Evolutionary conservation across 768 basidiomycete species (phyloP).

Genomic region (Lentinus tigrinus): DNA sequence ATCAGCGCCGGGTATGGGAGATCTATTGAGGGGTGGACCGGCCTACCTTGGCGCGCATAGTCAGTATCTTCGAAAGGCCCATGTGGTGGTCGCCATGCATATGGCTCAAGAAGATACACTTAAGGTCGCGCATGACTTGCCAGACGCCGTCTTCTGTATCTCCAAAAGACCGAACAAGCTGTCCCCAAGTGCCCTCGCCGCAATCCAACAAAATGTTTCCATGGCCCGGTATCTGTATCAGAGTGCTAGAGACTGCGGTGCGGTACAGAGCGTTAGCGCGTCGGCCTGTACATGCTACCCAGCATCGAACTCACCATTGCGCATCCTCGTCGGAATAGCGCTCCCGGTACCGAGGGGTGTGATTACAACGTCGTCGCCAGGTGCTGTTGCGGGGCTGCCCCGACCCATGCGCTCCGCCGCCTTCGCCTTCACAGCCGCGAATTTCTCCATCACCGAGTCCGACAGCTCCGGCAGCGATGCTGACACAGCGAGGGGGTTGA

Average conservation of each 20-base stretch:
- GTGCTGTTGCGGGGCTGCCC: conserved; percentile 11
- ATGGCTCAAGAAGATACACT: conserved; percentile 85
- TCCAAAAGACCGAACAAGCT: conserved; percentile 78
- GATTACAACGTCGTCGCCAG: conserved; percentile 65
- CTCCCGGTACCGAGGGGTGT: conserved; percentile 88
- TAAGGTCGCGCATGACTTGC: conserved; percentile 65
- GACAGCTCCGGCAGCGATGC: conserved; percentile 21
- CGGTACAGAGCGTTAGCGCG: not conserved
- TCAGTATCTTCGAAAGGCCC: conserved; percentile 73
- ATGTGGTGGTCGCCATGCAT: conserved; percentile 92
- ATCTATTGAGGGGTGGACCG: not conserved
- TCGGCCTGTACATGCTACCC: not conserved
- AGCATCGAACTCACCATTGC: conserved; percentile 63
- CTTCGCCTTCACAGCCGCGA: conserved; percentile 37
- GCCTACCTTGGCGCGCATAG: conserved; percentile 65
- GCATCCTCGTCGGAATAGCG: conserved; percentile 78
- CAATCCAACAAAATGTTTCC: conserved; percentile 83
- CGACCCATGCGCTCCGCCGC: conserved; percentile 24
- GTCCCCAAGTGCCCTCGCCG: conserved; percentile 93
- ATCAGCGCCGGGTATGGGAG: not conserved
- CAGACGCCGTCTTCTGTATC: conserved; percentile 45
- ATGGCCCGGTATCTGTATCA: conserved; percentile 69
- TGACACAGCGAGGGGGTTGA: conserved; percentile 27
- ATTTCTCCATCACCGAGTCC: conserved; percentile 35
- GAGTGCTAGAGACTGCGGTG: conserved; percentile 69